phyloP scores from a whole-genome alignment of 1,284 basidiomycete genomes.

The Cryptococcus hybrid region DNA sequence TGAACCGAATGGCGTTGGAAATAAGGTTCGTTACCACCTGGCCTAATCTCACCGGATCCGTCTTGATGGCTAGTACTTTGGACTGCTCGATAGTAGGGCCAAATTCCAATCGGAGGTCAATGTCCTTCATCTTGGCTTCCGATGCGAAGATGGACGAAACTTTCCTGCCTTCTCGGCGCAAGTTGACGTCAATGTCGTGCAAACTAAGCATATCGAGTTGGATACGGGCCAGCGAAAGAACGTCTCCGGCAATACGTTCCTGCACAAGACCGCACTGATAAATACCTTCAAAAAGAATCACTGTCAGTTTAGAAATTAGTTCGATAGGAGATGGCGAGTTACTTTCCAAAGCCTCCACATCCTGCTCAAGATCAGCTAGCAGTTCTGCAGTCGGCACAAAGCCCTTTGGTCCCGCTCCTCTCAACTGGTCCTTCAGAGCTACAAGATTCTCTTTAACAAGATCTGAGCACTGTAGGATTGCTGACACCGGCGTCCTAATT shows the following conservation, averaged over 20 bases:
- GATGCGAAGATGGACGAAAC: constrained; percentile 34
- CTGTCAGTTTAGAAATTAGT: neutral
- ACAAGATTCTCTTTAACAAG: constrained; percentile 46
- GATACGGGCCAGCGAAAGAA: constrained; percentile 49
- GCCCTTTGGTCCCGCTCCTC: constrained; percentile 11
- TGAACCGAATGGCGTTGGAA: constrained; percentile 41
- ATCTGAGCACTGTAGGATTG: constrained; percentile 46
- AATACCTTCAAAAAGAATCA: constrained; percentile 16
- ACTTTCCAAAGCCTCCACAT: constrained; percentile 45
- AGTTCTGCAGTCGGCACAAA: constrained; percentile 41
- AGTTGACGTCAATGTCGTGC: constrained; percentile 44
- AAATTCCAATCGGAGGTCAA: constrained; percentile 31
- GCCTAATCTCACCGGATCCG: constrained; percentile 47
- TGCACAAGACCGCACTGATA: constrained; percentile 49
- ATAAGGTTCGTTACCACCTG: constrained; percentile 45
- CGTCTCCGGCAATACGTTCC: constrained; percentile 51
- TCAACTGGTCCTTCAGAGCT: constrained; percentile 36
- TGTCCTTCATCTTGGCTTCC: constrained; percentile 41
- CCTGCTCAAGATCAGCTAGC: constrained; percentile 45
- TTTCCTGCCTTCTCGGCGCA: constrained; percentile 44
- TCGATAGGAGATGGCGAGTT: constrained; percentile 7
- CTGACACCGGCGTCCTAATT: constrained; percentile 45
- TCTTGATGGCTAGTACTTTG: constrained; percentile 32
- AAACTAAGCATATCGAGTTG: constrained; percentile 47
- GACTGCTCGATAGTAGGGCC: constrained; percentile 27